phyloP scores from a whole-genome alignment of 371 early-diverging fungal genomes.

The Homolaphlyctis polyrhiza region DNA sequence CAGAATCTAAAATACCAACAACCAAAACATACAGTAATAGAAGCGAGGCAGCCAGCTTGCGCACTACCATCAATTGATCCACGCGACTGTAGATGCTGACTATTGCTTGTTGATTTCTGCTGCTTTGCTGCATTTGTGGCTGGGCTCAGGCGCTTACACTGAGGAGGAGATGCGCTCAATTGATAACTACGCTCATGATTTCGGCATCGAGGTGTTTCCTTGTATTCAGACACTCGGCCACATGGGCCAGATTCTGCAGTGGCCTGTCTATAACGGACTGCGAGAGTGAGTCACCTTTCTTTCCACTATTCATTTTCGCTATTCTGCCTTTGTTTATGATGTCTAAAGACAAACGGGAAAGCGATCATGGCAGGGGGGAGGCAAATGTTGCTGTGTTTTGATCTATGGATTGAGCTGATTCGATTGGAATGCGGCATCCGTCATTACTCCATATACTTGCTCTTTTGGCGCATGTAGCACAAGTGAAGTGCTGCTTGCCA shows the following conservation, averaged over 20 bases:
- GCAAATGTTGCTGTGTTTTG: too few relatives aligned
- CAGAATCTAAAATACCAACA: too few relatives aligned
- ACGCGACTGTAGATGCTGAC: too few relatives aligned
- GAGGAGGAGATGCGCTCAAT: slow-evolving; percentile 60
- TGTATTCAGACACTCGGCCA: slow-evolving; percentile 90
- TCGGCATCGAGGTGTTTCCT: slow-evolving; percentile 84
- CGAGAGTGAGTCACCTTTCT: slow-evolving; percentile 46
- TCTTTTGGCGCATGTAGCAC: too few relatives aligned
- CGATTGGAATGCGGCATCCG: too few relatives aligned
- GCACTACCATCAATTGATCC: too few relatives aligned
- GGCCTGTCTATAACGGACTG: slow-evolving; percentile 72
- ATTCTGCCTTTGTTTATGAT: neutral
- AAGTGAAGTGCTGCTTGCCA: slow-evolving; percentile 66
- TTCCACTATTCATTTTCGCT: neutral
- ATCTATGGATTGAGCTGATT: too few relatives aligned
- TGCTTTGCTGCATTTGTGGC: neutral
- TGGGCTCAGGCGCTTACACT: slow-evolving; percentile 62
- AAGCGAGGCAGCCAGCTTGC: too few relatives aligned
- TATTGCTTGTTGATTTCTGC: neutral
- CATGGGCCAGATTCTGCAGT: slow-evolving; percentile 82
- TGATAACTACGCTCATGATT: slow-evolving; percentile 70
- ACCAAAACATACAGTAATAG: too few relatives aligned
- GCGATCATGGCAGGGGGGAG: neutral
- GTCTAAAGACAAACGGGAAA: too few relatives aligned
- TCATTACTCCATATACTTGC: too few relatives aligned